These are phyloP conservation scores for Ceriops zippeliana DNA, from an alignment of 345 rosid species.

Conservation along the genomic window DNA sequence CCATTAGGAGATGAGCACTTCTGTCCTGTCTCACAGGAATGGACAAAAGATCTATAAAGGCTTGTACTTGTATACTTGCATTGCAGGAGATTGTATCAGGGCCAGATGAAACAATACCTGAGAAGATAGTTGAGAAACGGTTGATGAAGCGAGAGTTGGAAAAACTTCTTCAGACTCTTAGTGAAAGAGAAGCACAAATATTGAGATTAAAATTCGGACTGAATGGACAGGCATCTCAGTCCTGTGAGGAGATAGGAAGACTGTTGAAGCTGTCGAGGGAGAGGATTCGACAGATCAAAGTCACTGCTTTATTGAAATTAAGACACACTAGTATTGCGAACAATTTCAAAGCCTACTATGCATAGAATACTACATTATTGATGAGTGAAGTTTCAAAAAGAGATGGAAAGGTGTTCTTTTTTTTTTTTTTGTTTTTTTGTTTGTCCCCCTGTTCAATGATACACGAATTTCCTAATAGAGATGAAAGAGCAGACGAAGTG, in stretches of 20 bases:
- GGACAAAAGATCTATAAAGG: no score
- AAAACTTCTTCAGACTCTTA: slow-evolving; percentile 17
- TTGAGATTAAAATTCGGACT: slow-evolving; percentile 42
- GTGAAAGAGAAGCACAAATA: slow-evolving; percentile 36
- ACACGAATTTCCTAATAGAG: no score
- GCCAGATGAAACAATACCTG: slow-evolving; percentile 46
- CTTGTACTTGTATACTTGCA: background rate
- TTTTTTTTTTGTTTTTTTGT: no score
- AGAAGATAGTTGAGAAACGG: slow-evolving; percentile 36
- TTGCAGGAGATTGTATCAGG: slow-evolving; percentile 50
- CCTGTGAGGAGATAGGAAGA: slow-evolving; percentile 45
- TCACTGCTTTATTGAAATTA: slow-evolving; percentile 40
- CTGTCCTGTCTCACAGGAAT: no score
- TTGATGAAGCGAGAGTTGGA: slow-evolving; percentile 18
- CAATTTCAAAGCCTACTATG: slow-evolving; percentile 29
- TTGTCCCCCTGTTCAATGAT: no score
- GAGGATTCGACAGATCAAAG: slow-evolving; percentile 47
- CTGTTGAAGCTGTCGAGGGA: slow-evolving; percentile 47
- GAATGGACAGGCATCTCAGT: slow-evolving; percentile 43
- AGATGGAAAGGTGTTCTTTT: no score
- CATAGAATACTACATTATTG: slow-evolving; percentile 27
- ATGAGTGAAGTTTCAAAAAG: background rate
- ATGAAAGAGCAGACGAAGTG: no score
- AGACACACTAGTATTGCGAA: slow-evolving; percentile 24
- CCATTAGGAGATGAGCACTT: no score